These are phyloP conservation scores for Peribolospora kevripleyi DNA, from an alignment of 768 basidiomycete species.

Conservation along the genomic window DNA sequence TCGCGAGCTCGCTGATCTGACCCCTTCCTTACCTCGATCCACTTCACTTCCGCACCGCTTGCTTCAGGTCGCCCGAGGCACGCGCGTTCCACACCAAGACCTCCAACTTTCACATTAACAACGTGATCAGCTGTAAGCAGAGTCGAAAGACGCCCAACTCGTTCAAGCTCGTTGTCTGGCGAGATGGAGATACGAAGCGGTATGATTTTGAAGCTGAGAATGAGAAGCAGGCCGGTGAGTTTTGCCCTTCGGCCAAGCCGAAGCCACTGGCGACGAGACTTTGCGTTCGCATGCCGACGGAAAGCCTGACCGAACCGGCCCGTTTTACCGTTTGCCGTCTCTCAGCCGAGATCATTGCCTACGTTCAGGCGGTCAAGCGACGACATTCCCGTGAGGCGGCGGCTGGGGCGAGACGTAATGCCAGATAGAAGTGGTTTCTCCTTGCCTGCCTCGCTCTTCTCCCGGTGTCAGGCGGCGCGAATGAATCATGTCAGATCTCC, in stretches of 20 bases:
- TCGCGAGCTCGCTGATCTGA: not conserved
- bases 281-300: too few species aligned
- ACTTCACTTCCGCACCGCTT: slow-evolving; percentile 37
- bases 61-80: slow-evolving; percentile 48
- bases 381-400: too few species aligned
- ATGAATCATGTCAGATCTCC: too few species aligned
- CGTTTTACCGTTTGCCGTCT: too few species aligned
- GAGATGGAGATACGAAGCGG: slow-evolving; percentile 45
- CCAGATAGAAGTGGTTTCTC: too few species aligned
- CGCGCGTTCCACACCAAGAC: slow-evolving; percentile 30
- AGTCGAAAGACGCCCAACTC: slow-evolving; percentile 46
- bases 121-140: slow-evolving; percentile 60
- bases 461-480: too few species aligned
- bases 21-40: slow-evolving; percentile 10
- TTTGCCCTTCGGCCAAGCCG: not conserved
- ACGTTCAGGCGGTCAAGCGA: too few species aligned
- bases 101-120: slow-evolving; percentile 50
- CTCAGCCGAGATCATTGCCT: too few species aligned
- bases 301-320: too few species aligned
- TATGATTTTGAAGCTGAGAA: slow-evolving; percentile 95
- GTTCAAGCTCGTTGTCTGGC: slow-evolving; percentile 69
- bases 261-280: not conserved
- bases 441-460: too few species aligned
- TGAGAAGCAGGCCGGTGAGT: slow-evolving; percentile 49
- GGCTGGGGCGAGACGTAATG: too few species aligned